These are phyloP conservation scores for Sugiyamaella paludigena DNA, from an alignment of 1,139 yeast genomes.

Conservation along the genomic window DNA sequence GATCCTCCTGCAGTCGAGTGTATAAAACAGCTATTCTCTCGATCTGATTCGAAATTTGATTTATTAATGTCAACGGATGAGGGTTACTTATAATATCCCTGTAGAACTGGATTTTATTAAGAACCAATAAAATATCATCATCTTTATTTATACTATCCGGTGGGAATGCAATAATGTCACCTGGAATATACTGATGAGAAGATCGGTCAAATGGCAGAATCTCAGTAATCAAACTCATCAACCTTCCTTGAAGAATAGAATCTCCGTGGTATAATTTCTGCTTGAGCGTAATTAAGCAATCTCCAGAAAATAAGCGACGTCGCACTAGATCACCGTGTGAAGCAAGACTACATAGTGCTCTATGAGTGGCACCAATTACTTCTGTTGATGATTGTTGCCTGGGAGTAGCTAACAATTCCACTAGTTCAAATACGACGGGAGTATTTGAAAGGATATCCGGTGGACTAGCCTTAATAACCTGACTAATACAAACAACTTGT, in stretches of 20 bases:
- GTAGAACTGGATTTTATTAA: slow-evolving; percentile 28
- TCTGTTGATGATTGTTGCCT: slow-evolving; percentile 1
- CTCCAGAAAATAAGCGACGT: slow-evolving; percentile 27
- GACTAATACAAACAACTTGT: slow-evolving; percentile 23
- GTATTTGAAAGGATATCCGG: slow-evolving; percentile 27
- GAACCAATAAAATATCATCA: slow-evolving; percentile 20
- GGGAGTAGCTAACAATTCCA: slow-evolving; percentile 19
- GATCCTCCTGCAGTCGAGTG: slow-evolving; percentile 12
- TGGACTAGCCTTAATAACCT: slow-evolving; percentile 24
- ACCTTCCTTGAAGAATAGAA: slow-evolving; percentile 22
- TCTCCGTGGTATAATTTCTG: slow-evolving; percentile 16
- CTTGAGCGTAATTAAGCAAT: slow-evolving; percentile 18
- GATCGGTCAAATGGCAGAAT: slow-evolving; percentile 20
- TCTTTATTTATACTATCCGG: slow-evolving; percentile 17
- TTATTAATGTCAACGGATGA: slow-evolving; percentile 18
- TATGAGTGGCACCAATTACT: slow-evolving; percentile 3
- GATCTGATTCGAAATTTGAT: slow-evolving; percentile 18
- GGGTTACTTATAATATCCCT: slow-evolving; percentile 22
- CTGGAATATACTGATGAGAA: slow-evolving; percentile 16
- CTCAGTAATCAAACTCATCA: slow-evolving; percentile 25
- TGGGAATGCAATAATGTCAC: slow-evolving; percentile 18
- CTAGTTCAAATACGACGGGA: slow-evolving; percentile 22
- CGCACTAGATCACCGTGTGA: slow-evolving; percentile 26
- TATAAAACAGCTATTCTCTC: slow-evolving; percentile 22
- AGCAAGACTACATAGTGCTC: slow-evolving; percentile 15